A percentile compares a stretch with the other conserved stretches of the same genome.
Evolutionary conservation across 352 stramenopile species (phyloP).

Genomic region (Phytophthora pseudosyringae): DNA sequence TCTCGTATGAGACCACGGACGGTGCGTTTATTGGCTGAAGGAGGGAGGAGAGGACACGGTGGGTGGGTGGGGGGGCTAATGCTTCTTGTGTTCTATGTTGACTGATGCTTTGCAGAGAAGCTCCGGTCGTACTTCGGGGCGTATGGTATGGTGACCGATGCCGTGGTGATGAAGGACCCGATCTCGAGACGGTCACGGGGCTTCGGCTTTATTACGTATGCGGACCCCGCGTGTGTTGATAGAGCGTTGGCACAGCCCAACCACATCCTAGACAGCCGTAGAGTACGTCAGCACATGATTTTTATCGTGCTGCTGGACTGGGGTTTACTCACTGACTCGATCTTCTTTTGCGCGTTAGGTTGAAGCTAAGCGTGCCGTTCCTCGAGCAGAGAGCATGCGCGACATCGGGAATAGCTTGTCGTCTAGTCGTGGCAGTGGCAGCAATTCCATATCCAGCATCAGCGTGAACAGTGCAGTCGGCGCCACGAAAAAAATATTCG

Average conservation of each 20-base stretch:
- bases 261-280: constrained; percentile 90
- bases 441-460: constrained; percentile 58
- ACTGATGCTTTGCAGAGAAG: constrained; percentile 66
- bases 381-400: constrained; percentile 84
- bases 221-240: constrained; percentile 88
- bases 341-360: constrained; percentile 60
- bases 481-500: constrained; percentile 93
- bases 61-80: constrained; percentile 1
- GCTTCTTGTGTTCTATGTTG: constrained; percentile 19
- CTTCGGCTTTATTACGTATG: constrained; percentile 96
- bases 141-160: constrained; percentile 90
- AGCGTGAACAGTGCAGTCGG: constrained; percentile 66
- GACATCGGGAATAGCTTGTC: constrained; percentile 56
- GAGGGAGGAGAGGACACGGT: not conserved
- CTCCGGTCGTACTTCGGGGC: constrained; percentile 90
- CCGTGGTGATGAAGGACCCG: constrained; percentile 94
- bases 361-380: constrained; percentile 92
- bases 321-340: constrained; percentile 15
- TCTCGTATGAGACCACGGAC: constrained; percentile 92
- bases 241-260: constrained; percentile 88
- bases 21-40: constrained; percentile 42
- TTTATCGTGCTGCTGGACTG: not conserved
- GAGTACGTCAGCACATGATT: constrained; percentile 50
- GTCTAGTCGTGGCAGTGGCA: constrained; percentile 60
- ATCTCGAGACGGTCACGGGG: constrained; percentile 91